phyloP scores from a whole-genome alignment of 352 stramenopile genomes.

The Thalassiosira mediterranea region DNA sequence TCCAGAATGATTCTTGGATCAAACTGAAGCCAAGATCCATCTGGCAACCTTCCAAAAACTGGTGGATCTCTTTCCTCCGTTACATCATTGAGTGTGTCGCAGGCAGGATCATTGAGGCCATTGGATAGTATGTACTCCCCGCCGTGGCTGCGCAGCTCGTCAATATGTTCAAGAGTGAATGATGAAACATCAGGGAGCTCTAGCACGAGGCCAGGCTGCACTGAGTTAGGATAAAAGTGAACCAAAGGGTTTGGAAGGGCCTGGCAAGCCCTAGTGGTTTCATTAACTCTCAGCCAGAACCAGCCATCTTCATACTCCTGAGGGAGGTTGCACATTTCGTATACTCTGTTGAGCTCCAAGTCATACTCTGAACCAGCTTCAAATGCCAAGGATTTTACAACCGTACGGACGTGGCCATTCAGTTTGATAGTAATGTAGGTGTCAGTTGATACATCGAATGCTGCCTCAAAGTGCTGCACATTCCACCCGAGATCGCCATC shows the following conservation, averaged over 20 bases:
- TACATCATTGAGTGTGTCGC: slow-evolving; percentile 50
- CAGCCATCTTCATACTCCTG: slow-evolving; percentile 22
- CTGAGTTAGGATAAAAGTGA: slow-evolving; percentile 42
- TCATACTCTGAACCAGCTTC: slow-evolving; percentile 13
- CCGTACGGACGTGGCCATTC: slow-evolving; percentile 53
- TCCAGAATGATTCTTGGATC: slow-evolving; percentile 48
- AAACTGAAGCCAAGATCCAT: slow-evolving; percentile 58
- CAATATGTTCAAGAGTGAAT: slow-evolving; percentile 40
- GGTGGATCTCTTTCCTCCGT: slow-evolving; percentile 53
- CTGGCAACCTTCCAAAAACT: slow-evolving; percentile 54
- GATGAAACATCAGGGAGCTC: slow-evolving; percentile 36
- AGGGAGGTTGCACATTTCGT: slow-evolving; percentile 50
- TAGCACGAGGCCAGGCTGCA: slow-evolving; percentile 42
- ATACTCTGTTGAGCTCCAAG: slow-evolving; percentile 57
- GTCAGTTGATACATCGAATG: slow-evolving; percentile 28
- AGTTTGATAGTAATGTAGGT: slow-evolving; percentile 52
- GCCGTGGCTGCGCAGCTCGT: slow-evolving; percentile 25
- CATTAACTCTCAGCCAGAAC: slow-evolving; percentile 44
- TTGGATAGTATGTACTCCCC: slow-evolving; percentile 48
- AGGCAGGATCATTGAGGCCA: slow-evolving; percentile 43
- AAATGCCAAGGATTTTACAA: slow-evolving; percentile 33
- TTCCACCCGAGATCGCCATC: slow-evolving; percentile 31
- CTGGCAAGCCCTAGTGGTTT: slow-evolving; percentile 34
- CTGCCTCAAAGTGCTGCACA: slow-evolving; percentile 31
- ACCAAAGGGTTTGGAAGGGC: slow-evolving; percentile 43